Base-by-base conservation (phyloP, 2,329 filamentous ascomycete genomes). In the Corynespora cassiicola region DNA sequence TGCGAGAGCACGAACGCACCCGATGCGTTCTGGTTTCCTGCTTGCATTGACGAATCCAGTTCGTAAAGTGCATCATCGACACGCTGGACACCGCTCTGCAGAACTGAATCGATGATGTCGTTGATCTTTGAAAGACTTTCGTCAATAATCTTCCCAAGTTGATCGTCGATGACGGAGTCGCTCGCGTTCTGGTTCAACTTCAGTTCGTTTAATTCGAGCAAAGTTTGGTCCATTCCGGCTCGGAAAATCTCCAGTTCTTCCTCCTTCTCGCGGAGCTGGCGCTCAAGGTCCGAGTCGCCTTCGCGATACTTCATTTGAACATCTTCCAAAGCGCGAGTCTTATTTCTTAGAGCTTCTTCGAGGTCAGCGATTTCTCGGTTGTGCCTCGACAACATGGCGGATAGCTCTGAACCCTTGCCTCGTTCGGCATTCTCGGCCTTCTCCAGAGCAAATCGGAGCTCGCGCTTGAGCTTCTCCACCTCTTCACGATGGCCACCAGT, bases 211-310 rank as follows among this genome's bases (percentile, higher is more conserved):
- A 99, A 78, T 71, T 96, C 91, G 35, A 97, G 81, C 40, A 99
- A 75, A 3, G 92, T 91, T 73, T 97, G 88, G 64, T 99, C 94
- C 89, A 99, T 95, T 58, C 90, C 91, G 29, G 91, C 90, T 74
- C 96, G 96, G 80, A 96, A 96, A 30, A 97, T 91, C 70, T 97
- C 94, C 17, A 99, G 83, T 71, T 99, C 94, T 58, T 96, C 91
- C 65, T 99, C 94, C 75, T 96, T 97, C 50, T 97, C 94, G 30
- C 87, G 86, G 20, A 99, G 78, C 35, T 88, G 79, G 46, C 86
- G 81, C 66, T 96, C 90, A 15, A 96, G 83, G 61, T 97, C 94
- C 1, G 86, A 87, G 66, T 86, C 87, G 26, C 88, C 88, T 50
- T 95, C 88, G 17, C 84, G 82, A 35, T 89, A 78, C 68, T 87